Conservation (phyloP, 2,329 filamentous ascomycete species). For the Ilyonectria sp. region DNA sequence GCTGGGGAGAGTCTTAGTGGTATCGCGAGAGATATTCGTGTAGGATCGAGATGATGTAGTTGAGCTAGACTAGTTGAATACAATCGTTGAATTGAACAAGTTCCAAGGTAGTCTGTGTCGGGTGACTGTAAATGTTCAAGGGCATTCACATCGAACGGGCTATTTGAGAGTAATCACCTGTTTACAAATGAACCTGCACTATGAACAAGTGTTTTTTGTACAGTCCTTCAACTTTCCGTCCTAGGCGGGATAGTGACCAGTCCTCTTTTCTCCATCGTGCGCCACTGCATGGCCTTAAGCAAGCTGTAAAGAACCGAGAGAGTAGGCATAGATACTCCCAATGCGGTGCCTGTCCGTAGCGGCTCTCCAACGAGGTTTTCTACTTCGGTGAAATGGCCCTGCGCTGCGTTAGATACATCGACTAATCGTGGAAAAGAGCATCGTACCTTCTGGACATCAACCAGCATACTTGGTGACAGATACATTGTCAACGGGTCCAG, state of each 20-base stretch:
- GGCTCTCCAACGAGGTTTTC: slow-evolving; percentile 20
- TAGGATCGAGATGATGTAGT: not conserved
- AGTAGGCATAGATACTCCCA: slow-evolving; percentile 13
- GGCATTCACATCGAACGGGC: no score
- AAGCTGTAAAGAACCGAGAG: slow-evolving; percentile 2
- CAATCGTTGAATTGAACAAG: not conserved
- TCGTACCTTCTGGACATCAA: slow-evolving; percentile 8
- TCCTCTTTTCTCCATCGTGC: not conserved
- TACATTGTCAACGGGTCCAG: not conserved
- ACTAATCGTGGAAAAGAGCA: not conserved
- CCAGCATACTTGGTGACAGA: slow-evolving; percentile 12
- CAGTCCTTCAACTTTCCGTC: not conserved
- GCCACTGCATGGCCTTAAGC: slow-evolving; percentile 10
- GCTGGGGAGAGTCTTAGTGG: not conserved
- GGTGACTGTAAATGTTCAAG: not conserved
- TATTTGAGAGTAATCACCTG: not conserved
- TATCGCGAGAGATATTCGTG: no score
- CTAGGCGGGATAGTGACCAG: not conserved
- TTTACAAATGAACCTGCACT: not conserved
- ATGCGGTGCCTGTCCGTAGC: not conserved
- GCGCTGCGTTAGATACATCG: not conserved
- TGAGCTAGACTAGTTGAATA: not conserved
- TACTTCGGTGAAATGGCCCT: slow-evolving; percentile 14
- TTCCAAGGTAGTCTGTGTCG: no score
- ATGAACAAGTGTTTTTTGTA: not conserved